Evolutionary conservation across 495 filamentous ascomycete species (phyloP), one percentile per base, ranked within the genome.

Genomic region (Xylaria grammica): DNA sequence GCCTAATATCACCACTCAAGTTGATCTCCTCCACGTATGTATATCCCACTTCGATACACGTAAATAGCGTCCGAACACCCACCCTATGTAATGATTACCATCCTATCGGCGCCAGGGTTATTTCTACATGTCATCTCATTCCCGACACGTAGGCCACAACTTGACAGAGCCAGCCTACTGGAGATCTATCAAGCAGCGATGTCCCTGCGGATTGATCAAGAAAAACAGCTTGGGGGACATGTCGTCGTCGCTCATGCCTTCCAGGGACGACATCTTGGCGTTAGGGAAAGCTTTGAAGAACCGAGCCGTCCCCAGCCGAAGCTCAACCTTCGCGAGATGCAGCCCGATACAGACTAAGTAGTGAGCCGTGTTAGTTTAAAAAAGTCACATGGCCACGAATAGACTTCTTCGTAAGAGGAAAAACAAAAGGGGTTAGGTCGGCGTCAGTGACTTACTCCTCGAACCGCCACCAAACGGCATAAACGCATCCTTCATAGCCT

Each of bases 231-330:
- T 51, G 20, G 53, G 45, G 17, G 4, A 13, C 63, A 65, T 65
- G 40, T 65, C 63, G 4, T 59, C 26, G 4, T 65, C 55, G 27
- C 55, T 45, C 54, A 65, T 59, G 19, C 48, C 55, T n/a, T 65
- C 63, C 4, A 9, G 29, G 10, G 30, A 44, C 4, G 63, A 65
- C 32, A 60, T 22, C 32, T 19, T 54, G 29, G 63, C 63, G 22
- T 60, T 51, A 9, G 63, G 63, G 20, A 65, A 66, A 10, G 57
- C 42, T 17, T 45, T 62, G 32, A 66, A 66, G 50, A 66, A 66
- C 1, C 52, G 65, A 27, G 65, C 65, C 10, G 19, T 11, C 8
- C 34, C 50, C 22, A 62, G 22, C 17, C 65, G 65, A 15, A 66
- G 58, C 19, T 66, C 65, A 4, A 57, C 63, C 20, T 20, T 54